Evolutionary conservation across 306 rosid species (phyloP), one percentile per base, ranked within the genome.

Genomic region (Prunus mongolica): DNA sequence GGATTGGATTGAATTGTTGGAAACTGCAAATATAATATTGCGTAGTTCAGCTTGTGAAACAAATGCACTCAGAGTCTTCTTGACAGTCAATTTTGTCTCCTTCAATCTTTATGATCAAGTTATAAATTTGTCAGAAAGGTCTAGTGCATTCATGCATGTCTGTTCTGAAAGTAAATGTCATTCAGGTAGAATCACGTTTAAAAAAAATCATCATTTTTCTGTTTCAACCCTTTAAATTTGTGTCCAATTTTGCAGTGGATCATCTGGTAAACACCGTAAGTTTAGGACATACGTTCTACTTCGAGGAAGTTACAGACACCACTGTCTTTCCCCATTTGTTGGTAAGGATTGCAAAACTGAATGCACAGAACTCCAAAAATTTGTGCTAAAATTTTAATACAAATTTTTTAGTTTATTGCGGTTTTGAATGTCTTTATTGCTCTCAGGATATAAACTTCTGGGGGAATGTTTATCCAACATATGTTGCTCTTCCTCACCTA

Each of bases 381-480:
- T 20, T 14, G 38, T 18, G 8, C 1, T 41, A 41, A 6, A 20
- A 12, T 66, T 72, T 65, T 12, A 45, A 47, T 46, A 24, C 12
- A 19, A 67, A 45, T 28, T 77, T 5, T 38, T 38, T 6, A 38
- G 1, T 38, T 38, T 49, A 18, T 28, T 45, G 28, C n/a, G 7
- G 34, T 73, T 50, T 50, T 49, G 32, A 45, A 14, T 14, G 24
- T 67, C 60, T 22, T 78, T 38, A 38, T 38, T 18, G 47, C 47
- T 62, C 15, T 76, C 84, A 93, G 96, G 97, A 90, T 78, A 91
- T 91, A 64, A 91, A 91, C 64, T 88, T 93, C 71, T 89, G 97
- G 97, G 98, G 97, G 32, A 91, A 93, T 86, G 84, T 93, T 25
- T 93, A 93, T 81, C 93, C 98, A 68, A 88, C 97, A 8, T 82